phyloP scores from a whole-genome alignment of 495 filamentous ascomycete genomes.

The Rhizodiscina lignyota region DNA sequence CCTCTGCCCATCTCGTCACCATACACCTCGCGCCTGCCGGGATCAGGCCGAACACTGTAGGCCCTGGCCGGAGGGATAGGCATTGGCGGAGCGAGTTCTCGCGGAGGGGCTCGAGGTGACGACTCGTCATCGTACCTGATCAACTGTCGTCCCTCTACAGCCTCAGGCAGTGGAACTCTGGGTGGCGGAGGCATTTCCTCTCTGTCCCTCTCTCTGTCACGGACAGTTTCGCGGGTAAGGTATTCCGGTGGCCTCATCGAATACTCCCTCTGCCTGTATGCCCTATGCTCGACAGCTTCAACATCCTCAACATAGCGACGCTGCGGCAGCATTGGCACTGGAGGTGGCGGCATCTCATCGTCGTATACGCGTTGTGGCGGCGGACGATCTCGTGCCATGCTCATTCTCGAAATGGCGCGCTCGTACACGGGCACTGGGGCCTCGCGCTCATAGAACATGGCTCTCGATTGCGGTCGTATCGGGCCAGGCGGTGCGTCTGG shows the following conservation, averaged over 20 bases:
- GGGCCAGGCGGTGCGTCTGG: constrained; percentile 16
- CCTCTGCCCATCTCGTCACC: not conserved
- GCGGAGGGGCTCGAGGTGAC: too few relatives aligned
- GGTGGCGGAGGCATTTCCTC: not conserved
- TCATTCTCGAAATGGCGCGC: constrained; percentile 13
- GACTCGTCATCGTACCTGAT: too few relatives aligned
- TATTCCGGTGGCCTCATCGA: constrained; percentile 25
- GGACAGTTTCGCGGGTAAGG: constrained; percentile 10
- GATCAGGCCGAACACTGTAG: constrained; percentile 16
- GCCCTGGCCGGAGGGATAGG: constrained; percentile 5
- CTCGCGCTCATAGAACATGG: too few relatives aligned
- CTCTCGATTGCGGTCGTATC: too few relatives aligned
- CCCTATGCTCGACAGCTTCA: constrained; percentile 31
- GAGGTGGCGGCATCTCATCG: constrained; percentile 17
- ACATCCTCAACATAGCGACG: constrained; percentile 33
- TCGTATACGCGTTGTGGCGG: constrained; percentile 6
- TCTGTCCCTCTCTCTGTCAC: not conserved
- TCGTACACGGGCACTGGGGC: constrained; percentile 7
- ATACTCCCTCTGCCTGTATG: constrained; percentile 37
- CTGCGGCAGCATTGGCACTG: constrained; percentile 21
- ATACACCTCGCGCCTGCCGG: constrained; percentile 8
- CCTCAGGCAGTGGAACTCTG: too few relatives aligned
- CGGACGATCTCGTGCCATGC: too few relatives aligned
- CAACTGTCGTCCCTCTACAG: too few relatives aligned
- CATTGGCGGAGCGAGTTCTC: too few relatives aligned